Base-by-base conservation (phyloP, 2,329 filamentous ascomycete genomes). In the Cadophora sp. region DNA sequence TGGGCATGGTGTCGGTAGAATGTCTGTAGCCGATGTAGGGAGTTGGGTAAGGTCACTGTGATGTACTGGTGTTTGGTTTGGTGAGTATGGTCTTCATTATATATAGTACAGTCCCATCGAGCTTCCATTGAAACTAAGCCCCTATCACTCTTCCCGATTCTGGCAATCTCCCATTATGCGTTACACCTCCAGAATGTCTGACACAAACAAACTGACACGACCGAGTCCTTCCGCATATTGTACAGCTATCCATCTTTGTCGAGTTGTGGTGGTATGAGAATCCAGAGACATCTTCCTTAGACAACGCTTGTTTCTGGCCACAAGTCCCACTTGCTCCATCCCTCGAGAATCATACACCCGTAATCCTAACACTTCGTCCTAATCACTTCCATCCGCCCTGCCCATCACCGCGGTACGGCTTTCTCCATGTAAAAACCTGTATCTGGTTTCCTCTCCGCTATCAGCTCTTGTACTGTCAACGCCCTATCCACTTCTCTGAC, bases 371-470 rank as follows among this genome's bases (percentile, higher is more conserved):
- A 16, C 11, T 39, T 33, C 24, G 39, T 47, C 48, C 14, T 13
- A 8, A 33, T 64, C 47, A 22, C 16, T 41, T 47, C 27, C 41
- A 36, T 24, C 45, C 14, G 6, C 18, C 14, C 47, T 24, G 8
- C 22, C 55, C 27, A 39, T 73, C 68, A 73, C 65, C 74, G 69
- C 41, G 70, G 70, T 36, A 70, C 69, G 22, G 72, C 66, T 18
- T 79, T 86, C 81, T 93, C 90, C 70, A 92, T 77, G 73, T 87
- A 91, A 72, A 89, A 93, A 2, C 90, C 90, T 4, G 84, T 83
- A 74, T 91, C 89, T 22, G 90, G 90, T 77, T 84, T 85, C 75
- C 90, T 81, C 75, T 86, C 81, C 55, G 83, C 82, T 77, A 84
- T 85, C 74, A 91, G 82, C 77, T 92, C 84, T 62, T 83, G 78